Conservation (phyloP, 768 basidiomycete species). For the Pluteus cervinus region DNA sequence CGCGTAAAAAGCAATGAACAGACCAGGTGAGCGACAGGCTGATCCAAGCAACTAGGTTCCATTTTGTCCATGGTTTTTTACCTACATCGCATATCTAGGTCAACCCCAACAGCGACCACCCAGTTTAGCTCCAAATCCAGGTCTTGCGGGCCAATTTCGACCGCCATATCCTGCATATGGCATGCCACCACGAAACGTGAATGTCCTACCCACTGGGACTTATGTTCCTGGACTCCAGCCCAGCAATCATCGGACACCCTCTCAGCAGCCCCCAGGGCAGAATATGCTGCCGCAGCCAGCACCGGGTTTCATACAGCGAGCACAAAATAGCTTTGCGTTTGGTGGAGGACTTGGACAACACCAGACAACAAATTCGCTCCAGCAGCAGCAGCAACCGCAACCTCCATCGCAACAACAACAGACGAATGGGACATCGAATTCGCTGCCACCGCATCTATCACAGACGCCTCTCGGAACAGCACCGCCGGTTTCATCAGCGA, state of each 20-base stretch:
- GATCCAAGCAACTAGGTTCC: constrained; percentile 9
- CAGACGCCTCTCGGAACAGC: constrained; percentile 48
- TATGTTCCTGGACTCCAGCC: constrained; percentile 56
- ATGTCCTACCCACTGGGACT: constrained; percentile 37
- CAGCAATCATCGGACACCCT: constrained; percentile 53
- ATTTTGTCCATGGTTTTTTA: constrained; percentile 7
- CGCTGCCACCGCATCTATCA: constrained; percentile 50
- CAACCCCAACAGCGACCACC: constrained; percentile 82
- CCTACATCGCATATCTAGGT: constrained; percentile 37
- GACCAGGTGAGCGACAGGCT: constrained; percentile 41
- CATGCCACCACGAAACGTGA: constrained; percentile 56
- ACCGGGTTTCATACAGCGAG: constrained; percentile 59
- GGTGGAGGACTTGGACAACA: constrained; percentile 49
- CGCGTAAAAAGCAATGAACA: constrained; percentile 45
- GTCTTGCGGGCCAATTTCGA: constrained; percentile 60
- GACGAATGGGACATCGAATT: constrained; percentile 44
- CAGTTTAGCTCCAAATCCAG: constrained; percentile 60
- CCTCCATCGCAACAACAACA: constrained; percentile 42
- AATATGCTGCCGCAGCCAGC: constrained; percentile 50
- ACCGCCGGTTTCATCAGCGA: constrained; percentile 58
- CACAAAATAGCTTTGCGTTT: constrained; percentile 63
- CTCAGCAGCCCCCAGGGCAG: constrained; percentile 49
- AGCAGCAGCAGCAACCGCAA: constrained; percentile 34
- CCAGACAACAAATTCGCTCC: constrained; percentile 35
- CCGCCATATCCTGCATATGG: constrained; percentile 47